Base-by-base conservation (phyloP, 768 basidiomycete species). In the Rhizopogon sp. region DNA sequence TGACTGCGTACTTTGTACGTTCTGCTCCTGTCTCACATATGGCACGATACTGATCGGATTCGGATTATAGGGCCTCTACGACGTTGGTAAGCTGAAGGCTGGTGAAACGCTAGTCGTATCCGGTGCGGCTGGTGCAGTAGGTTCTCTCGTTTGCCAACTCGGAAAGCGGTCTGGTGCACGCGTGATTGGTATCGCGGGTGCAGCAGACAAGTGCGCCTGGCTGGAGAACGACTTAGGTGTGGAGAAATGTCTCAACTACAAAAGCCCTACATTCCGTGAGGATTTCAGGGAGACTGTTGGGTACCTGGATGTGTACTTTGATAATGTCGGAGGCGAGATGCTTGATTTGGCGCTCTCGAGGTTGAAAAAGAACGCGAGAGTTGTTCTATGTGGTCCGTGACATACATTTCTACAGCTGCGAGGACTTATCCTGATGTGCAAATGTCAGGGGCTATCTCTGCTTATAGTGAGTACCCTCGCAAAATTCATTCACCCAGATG, bases 121-220 rank as follows among this genome's bases (percentile, higher is more conserved):
- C 1, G 95, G 93, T 17, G 95, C 95, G 2, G 95, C 96, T 8
- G 95, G 94, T 9, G 85, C 93, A 1, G 90, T 91, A 9, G 92
- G 93, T n/a, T 80, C 84, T 9, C 68, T 91, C 54, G 89, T 77
- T 11, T 93, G 92, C 70, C 93, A 94, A 60, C 76, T 94, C 17
- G 93, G 88, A 44, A 92, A 91, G 68, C 76, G 81, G 29, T 73
- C 77, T 10, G 92, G 88, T 54, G 90, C 89, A 46, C 87, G 80
- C 53, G 94, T 98, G 44, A 84, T 91, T 57, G 96, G 84, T 10
- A 90, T 97, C 62, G 93, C 93, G 0, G 94, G 96, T 25, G 82
- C 83, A 0, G 64, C 76, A 6, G 90, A 92, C 17, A 98, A 98
- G 68, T 90, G 90, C 65, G 74, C 77, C 5, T 93, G 91, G 86